Evolutionary conservation across 2,329 filamentous ascomycete genomes (phyloP).

Genomic region (Neonectria faginata): DNA sequence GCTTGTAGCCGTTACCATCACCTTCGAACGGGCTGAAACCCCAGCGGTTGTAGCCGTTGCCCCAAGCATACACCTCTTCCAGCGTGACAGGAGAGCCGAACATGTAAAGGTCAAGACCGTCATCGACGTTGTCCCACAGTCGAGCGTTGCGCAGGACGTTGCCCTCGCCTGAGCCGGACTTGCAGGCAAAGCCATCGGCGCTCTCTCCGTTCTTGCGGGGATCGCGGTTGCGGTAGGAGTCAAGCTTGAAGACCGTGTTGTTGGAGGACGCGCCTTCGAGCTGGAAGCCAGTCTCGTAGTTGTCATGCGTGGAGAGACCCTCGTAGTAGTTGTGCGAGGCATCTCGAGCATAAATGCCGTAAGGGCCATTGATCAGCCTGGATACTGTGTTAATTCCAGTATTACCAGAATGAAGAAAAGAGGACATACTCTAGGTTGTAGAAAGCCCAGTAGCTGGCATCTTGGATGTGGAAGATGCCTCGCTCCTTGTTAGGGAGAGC

Average conservation of each 20-base stretch:
- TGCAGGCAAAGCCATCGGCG: constrained; percentile 61
- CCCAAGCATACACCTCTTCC: constrained; percentile 57
- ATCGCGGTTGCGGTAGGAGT: constrained; percentile 59
- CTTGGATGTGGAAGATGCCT: constrained; percentile 60
- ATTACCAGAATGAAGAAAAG: accelerated
- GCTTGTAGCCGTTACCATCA: constrained; percentile 61
- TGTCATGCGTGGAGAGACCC: constrained; percentile 52
- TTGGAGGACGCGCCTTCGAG: constrained; percentile 49
- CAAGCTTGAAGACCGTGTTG: constrained; percentile 57
- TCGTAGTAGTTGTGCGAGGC: constrained; percentile 54
- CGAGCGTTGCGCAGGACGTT: constrained; percentile 58
- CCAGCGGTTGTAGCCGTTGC: constrained; percentile 59
- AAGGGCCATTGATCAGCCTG: constrained; percentile 52
- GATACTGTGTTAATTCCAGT: neutral
- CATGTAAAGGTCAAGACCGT: constrained; percentile 49
- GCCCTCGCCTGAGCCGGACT: constrained; percentile 58
- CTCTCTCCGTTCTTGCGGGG: constrained; percentile 63
- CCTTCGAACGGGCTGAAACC: constrained; percentile 55
- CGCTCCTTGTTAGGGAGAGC: constrained; percentile 55
- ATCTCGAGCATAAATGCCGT: constrained; percentile 52
- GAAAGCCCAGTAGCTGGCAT: constrained; percentile 59
- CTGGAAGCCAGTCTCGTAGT: constrained; percentile 55
- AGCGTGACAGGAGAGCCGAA: constrained; percentile 56
- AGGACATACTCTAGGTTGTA: constrained; percentile 49
- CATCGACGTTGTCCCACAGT: constrained; percentile 62